Base-by-base conservation (phyloP, 495 filamentous ascomycete genomes). In the Neurospora sp. region DNA sequence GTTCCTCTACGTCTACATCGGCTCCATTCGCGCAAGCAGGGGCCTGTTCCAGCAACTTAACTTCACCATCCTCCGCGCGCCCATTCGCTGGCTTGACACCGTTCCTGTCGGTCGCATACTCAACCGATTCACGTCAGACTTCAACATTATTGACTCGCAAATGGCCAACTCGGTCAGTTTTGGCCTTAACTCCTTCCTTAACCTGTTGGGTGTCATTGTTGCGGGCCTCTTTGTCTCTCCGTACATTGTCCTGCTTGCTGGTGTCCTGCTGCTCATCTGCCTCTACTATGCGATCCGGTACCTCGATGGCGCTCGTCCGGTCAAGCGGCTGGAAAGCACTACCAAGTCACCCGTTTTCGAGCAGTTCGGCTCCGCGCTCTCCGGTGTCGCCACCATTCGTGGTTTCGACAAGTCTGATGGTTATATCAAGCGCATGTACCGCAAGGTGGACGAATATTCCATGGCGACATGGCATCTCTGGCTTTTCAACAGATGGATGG, bases 121-220 rank as follows among this genome's bases (percentile, higher is more conserved):
- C 4, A 96, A 96, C 79, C 86, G 93, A 7, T 94, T 95, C 72
- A 92, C 92, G 0, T 85, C 91, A 6, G 93, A 96, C 76, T 94
- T 96, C 76, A 85, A 88, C 74, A 85, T 86, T 3, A 84, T 94
- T 39, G 93, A 95, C 78, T 89, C 87, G 1, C 85, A 86, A 22
- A 80, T 94, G 16, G 86, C 87, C 1, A 85, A 85, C 69, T 88
- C 91, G 41, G 65, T 93, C 40, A 84, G 83, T 0, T 89, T 88
- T 72, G 80, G 88, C 2, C 78, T 87, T 6, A 85, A 84, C 73
- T 85, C 87, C 2, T 75, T 84, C 2, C 79, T 89, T 7, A 82
- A 84, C 20, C 80, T 92, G 16, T 22, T 90, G 3, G 89, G 89
- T 14, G 86, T 92, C 45, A 81, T 90, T 20, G 80, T 87, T 48